phyloP scores from a whole-genome alignment of 371 early-diverging fungal species.

The Apophysomyces variabilis region DNA sequence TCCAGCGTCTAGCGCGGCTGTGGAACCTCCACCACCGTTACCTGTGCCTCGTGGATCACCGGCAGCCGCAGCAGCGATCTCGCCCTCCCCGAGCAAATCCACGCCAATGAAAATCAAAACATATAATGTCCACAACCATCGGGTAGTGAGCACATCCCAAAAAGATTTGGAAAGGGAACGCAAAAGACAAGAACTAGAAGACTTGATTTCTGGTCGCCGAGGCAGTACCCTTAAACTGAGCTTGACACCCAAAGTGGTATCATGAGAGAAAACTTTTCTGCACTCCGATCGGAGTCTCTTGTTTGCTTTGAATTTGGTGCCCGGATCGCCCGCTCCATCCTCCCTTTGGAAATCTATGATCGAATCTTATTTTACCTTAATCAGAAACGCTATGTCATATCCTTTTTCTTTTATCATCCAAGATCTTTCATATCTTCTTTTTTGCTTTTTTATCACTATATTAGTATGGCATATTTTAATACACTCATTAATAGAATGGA shows the following conservation, averaged over 20 bases:
- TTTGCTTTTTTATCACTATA: neutral
- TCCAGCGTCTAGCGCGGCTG: neutral
- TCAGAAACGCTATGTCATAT: slow-evolving; percentile 1
- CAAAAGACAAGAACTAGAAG: slow-evolving; percentile 45
- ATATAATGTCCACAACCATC: slow-evolving; percentile 21
- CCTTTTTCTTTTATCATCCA: neutral
- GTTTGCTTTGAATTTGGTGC: neutral
- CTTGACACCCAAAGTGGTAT: slow-evolving; percentile 44
- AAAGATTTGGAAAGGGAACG: slow-evolving; percentile 36
- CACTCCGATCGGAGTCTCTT: slow-evolving; percentile 2
- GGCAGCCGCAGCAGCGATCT: slow-evolving; percentile 19
- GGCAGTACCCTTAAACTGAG: slow-evolving; percentile 51
- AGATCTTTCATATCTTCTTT: neutral
- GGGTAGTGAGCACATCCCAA: slow-evolving; percentile 2
- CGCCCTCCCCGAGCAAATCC: slow-evolving; percentile 19
- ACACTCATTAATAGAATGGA: slow-evolving; percentile 8
- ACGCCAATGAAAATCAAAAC: slow-evolving; percentile 23
- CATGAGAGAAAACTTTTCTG: slow-evolving; percentile 10
- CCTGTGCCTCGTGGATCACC: slow-evolving; percentile 18
- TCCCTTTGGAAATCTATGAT: neutral
- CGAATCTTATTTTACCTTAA: neutral
- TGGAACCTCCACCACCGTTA: slow-evolving; percentile 1
- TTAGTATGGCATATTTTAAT: slow-evolving; percentile 10
- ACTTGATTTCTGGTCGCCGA: slow-evolving; percentile 47
- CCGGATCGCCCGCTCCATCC: neutral